A percentile compares a stretch with the other conserved stretches of the same genome.
Evolutionary conservation across 2,329 filamentous ascomycete species (phyloP).

Genomic region (Epichloe elymi): DNA sequence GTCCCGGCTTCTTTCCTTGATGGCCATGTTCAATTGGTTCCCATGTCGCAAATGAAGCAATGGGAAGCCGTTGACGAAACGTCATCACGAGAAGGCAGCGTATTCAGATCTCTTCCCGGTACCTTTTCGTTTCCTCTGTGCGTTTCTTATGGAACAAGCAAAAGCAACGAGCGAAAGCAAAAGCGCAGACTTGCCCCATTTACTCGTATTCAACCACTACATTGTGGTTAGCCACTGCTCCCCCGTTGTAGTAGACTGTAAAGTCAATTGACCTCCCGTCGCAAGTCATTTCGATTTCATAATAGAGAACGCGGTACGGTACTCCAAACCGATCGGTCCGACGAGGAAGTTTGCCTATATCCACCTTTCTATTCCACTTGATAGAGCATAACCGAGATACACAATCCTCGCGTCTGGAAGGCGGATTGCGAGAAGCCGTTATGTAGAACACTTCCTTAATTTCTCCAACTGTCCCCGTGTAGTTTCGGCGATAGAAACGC

Average conservation of each 20-base stretch:
- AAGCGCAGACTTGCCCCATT: not conserved
- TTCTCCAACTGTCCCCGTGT: not conserved
- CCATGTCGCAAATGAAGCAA: not conserved
- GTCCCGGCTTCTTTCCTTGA: not conserved
- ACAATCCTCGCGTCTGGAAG: not conserved
- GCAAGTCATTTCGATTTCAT: conserved; percentile 1
- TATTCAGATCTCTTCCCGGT: not conserved
- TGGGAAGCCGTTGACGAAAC: not conserved
- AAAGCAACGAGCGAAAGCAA: no score
- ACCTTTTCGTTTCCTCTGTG: not conserved
- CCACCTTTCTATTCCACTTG: not conserved
- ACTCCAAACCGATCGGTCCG: not conserved
- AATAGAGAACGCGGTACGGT: not conserved
- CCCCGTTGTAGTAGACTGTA: not conserved
- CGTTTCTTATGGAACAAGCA: no score
- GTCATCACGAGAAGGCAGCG: not conserved
- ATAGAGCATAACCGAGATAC: not conserved
- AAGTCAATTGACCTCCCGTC: not conserved
- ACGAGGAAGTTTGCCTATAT: not conserved
- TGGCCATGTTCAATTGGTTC: not conserved
- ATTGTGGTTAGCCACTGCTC: not conserved
- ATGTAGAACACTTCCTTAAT: not conserved
- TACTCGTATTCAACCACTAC: conserved; percentile 1
- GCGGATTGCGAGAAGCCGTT: not conserved
- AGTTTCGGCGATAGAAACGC: rapidly evolving